phyloP scores from a whole-genome alignment of 495 filamentous ascomycete species.

The Talaromyces nanjingensis region DNA sequence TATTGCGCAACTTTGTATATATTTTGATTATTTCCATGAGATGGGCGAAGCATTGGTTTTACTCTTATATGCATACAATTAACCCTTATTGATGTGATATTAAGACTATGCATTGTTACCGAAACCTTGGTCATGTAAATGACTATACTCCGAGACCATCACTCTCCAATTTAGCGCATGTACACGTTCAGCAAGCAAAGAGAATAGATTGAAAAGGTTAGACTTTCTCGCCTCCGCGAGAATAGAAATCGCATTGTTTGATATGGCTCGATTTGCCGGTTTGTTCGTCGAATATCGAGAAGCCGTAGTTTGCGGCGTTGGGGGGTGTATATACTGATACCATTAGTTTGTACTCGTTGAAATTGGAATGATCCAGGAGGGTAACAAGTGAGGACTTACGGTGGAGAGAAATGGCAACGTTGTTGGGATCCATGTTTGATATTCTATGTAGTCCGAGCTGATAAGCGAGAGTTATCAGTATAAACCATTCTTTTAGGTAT shows the following conservation, averaged over 20 bases:
- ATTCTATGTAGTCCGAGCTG: constrained; percentile 78
- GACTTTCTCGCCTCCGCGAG: constrained; percentile 26
- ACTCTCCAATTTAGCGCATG: neutral
- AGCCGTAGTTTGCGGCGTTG: constrained; percentile 70
- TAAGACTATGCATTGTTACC: neutral
- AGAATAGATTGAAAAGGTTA: neutral
- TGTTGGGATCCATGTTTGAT: constrained; percentile 59
- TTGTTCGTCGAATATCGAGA: constrained; percentile 60
- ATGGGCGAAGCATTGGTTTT: neutral
- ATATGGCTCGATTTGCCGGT: constrained; percentile 70
- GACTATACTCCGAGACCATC: constrained; percentile 11
- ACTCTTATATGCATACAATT: neutral
- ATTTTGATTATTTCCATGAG: neutral
- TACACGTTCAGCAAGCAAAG: constrained; percentile 11
- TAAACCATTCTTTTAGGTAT: neutral
- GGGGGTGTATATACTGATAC: constrained; percentile 77
- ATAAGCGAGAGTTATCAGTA: neutral
- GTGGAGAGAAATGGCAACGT: constrained; percentile 81
- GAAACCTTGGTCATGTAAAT: neutral
- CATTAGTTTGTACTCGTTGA: neutral
- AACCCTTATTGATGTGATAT: neutral
- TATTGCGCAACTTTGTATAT: neutral
- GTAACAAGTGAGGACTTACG: constrained; percentile 38
- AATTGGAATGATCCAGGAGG: neutral
- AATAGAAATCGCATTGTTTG: constrained; percentile 56